A percentile compares a stretch with the other conserved stretches of the same genome.
phyloP scores from a whole-genome alignment of 768 basidiomycete species.

The Suillus occidentalis region DNA sequence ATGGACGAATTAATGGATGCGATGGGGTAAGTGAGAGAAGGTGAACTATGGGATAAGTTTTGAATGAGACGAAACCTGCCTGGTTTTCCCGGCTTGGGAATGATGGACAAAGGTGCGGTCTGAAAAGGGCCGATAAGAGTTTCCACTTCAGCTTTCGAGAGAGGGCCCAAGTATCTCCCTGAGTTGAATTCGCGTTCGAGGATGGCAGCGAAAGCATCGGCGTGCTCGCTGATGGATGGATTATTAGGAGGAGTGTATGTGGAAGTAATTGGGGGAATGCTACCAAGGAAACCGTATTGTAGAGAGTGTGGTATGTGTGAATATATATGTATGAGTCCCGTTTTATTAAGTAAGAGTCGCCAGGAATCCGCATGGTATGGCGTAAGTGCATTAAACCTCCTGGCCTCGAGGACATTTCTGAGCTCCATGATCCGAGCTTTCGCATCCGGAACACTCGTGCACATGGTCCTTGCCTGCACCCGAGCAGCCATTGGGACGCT shows the following conservation, averaged over 20 bases:
- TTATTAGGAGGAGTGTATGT: too few relatives aligned
- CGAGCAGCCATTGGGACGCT: neutral
- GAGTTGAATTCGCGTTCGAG: neutral
- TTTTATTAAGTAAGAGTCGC: neutral
- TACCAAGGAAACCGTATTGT: neutral
- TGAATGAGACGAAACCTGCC: slow-evolving; percentile 36
- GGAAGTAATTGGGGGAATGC: neutral
- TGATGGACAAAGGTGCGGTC: slow-evolving; percentile 20
- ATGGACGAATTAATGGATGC: too few relatives aligned
- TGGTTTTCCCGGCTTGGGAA: slow-evolving; percentile 36
- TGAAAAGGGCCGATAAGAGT: slow-evolving; percentile 19
- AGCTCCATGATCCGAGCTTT: slow-evolving; percentile 13
- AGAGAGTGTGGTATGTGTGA: neutral
- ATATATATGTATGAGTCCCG: neutral
- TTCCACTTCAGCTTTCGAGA: slow-evolving; percentile 5
- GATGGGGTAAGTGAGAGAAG: too few relatives aligned
- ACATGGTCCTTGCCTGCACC: neutral
- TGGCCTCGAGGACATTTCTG: slow-evolving; percentile 5
- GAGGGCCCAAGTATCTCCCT: neutral
- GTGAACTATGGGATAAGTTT: slow-evolving; percentile 29
- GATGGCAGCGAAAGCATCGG: neutral
- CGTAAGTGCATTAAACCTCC: neutral
- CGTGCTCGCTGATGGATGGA: neutral
- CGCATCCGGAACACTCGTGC: slow-evolving; percentile 46
- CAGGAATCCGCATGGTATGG: neutral